Conservation (phyloP, 1,139 yeast genomes). For the Saccharomyces hybrid region DNA sequence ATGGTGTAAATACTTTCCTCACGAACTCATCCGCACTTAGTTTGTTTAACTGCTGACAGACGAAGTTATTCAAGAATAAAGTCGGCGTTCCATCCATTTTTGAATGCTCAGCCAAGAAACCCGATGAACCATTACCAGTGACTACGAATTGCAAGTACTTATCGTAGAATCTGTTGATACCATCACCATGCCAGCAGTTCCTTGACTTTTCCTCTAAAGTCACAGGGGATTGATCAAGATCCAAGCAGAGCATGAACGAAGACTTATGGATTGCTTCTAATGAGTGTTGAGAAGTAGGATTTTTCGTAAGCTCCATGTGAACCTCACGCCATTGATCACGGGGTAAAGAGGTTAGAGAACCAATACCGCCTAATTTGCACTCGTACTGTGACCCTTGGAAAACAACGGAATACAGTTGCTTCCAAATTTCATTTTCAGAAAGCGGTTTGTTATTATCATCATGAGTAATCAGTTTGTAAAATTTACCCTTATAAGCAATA, state of each 20-base stretch:
- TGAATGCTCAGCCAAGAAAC: slow-evolving; percentile 94
- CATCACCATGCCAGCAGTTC: slow-evolving; percentile 93
- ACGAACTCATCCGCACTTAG: slow-evolving; percentile 39
- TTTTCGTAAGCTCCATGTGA: slow-evolving; percentile 51
- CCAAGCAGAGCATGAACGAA: slow-evolving; percentile 76
- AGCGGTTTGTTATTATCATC: slow-evolving; percentile 45
- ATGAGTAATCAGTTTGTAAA: slow-evolving; percentile 74
- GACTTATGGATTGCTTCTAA: slow-evolving; percentile 67
- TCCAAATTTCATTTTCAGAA: slow-evolving; percentile 55
- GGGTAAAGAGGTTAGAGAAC: slow-evolving; percentile 75
- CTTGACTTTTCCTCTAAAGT: slow-evolving; percentile 82
- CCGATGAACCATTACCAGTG: slow-evolving; percentile 77
- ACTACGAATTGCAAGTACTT: slow-evolving; percentile 86
- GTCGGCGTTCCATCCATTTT: slow-evolving; percentile 99
- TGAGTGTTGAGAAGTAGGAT: slow-evolving; percentile 50
- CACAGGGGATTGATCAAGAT: slow-evolving; percentile 55
- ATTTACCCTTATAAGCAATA: slow-evolving; percentile 70
- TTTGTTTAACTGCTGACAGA: slow-evolving; percentile 51
- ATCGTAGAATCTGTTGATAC: slow-evolving; percentile 83
- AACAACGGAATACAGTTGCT: slow-evolving; percentile 54
- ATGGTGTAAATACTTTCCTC: slow-evolving; percentile 20
- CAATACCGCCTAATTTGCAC: slow-evolving; percentile 47
- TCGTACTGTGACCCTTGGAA: slow-evolving; percentile 19
- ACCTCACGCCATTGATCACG: slow-evolving; percentile 74
- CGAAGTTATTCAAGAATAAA: slow-evolving; percentile 73